phyloP scores from a whole-genome alignment of 352 stramenopile species.

The Phytophthora hybrid region DNA sequence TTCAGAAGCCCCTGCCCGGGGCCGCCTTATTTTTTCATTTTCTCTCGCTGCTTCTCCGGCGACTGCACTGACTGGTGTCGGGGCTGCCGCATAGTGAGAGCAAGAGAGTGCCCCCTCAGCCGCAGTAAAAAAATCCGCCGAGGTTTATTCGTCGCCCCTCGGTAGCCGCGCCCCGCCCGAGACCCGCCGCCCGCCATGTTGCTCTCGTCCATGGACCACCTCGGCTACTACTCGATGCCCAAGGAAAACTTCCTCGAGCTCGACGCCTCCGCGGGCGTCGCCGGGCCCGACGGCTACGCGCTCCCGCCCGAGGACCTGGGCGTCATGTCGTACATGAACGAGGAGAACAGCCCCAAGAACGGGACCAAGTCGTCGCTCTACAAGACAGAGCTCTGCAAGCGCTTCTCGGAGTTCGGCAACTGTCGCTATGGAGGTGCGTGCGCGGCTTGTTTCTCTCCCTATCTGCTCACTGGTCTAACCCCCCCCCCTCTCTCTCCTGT shows the following conservation, averaged over 20 bases:
- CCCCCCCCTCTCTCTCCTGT: not conserved
- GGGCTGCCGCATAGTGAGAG: slow-evolving; percentile 28
- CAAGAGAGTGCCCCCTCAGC: slow-evolving; percentile 24
- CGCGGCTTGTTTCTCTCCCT: not conserved
- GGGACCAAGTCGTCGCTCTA: slow-evolving; percentile 88
- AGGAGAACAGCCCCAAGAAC: slow-evolving; percentile 88
- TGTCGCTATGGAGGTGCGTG: slow-evolving; percentile 82
- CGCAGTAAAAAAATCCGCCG: slow-evolving; percentile 11
- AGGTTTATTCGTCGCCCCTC: slow-evolving; percentile 19
- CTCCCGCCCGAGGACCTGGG: slow-evolving; percentile 59
- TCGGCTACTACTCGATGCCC: slow-evolving; percentile 85
- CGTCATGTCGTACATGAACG: slow-evolving; percentile 61
- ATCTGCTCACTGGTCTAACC: not conserved
- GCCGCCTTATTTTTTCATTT: slow-evolving; percentile 34
- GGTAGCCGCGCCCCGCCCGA: slow-evolving; percentile 23
- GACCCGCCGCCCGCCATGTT: slow-evolving; percentile 53
- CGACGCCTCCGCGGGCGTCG: slow-evolving; percentile 49
- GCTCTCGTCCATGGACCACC: slow-evolving; percentile 84
- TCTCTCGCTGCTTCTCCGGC: slow-evolving; percentile 21
- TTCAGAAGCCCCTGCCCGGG: not conserved
- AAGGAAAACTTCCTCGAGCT: slow-evolving; percentile 81
- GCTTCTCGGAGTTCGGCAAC: slow-evolving; percentile 88
- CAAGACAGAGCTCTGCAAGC: slow-evolving; percentile 91
- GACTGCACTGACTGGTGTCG: slow-evolving; percentile 36
- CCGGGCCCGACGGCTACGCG: slow-evolving; percentile 45